phyloP scores from a whole-genome alignment of 805 yeast genomes.

The Lachancea meyersii region DNA sequence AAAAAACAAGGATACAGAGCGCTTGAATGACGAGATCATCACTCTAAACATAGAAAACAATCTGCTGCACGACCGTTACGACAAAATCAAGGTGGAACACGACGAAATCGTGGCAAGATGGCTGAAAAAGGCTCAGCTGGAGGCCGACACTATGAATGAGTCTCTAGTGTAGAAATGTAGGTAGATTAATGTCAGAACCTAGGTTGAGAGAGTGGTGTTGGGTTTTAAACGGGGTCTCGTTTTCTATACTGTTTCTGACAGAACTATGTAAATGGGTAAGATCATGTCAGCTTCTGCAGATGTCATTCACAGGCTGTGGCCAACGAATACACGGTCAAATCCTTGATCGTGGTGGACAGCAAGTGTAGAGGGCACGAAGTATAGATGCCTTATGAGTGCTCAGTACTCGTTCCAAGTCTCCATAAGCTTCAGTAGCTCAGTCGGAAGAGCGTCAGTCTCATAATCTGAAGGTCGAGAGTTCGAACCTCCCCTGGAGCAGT shows the following conservation, averaged over 20 bases:
- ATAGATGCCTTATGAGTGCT: no score
- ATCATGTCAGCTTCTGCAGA: no score
- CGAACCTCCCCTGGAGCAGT: constrained; percentile 25
- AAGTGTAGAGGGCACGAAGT: no score
- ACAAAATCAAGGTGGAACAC: constrained; percentile 42
- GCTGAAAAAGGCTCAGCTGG: constrained; percentile 51
- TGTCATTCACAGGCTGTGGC: no score
- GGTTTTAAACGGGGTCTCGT: no score
- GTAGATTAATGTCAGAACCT: no score
- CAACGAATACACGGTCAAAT: no score
- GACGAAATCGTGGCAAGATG: constrained; percentile 48
- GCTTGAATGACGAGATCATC: constrained; percentile 61
- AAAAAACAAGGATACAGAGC: constrained; percentile 52
- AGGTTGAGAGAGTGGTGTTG: no score
- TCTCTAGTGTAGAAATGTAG: constrained; percentile 16
- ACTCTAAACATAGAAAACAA: constrained; percentile 52
- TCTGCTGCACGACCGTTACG: constrained; percentile 31
- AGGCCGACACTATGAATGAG: constrained; percentile 55
- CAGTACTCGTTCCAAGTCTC: no score
- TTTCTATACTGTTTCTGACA: no score
- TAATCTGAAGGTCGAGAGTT: constrained; percentile 23
- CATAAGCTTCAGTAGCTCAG: constrained; percentile 22
- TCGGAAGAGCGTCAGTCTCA: constrained; percentile 25
- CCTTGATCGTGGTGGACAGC: no score
- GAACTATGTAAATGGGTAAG: no score